A percentile compares a stretch with the other conserved stretches of the same genome.
Evolutionary conservation across 2,329 filamentous ascomycete genomes (phyloP).

Genomic region (Diaporthe helianthi): DNA sequence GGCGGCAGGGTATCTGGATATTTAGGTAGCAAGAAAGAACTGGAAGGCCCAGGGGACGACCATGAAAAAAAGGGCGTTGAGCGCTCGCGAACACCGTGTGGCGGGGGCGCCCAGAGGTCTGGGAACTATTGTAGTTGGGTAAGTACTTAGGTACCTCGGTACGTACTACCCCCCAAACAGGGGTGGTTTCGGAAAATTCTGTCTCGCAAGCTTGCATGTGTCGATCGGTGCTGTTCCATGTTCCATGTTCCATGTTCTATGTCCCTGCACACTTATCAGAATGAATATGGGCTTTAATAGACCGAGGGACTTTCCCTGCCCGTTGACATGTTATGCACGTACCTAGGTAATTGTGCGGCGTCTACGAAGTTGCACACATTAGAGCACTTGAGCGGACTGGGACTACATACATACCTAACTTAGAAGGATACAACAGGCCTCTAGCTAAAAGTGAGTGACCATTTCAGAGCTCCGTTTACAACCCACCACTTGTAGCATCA

Average conservation of each 20-base stretch:
- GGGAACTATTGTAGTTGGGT: background rate
- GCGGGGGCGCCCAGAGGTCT: background rate
- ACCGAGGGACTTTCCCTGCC: background rate
- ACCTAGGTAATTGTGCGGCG: background rate
- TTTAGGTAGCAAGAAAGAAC: background rate
- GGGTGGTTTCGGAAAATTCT: conserved; percentile 1
- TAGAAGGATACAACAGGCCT: too few relatives aligned
- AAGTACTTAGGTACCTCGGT: too few relatives aligned
- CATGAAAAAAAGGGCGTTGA: background rate
- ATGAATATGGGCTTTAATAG: background rate
- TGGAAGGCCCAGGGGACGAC: too few relatives aligned
- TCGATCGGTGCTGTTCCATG: background rate
- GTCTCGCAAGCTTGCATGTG: background rate
- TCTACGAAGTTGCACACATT: too few relatives aligned
- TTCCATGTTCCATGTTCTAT: background rate
- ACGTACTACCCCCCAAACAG: background rate
- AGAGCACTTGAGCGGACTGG: background rate
- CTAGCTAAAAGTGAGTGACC: too few relatives aligned
- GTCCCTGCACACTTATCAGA: background rate
- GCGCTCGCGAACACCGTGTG: background rate
- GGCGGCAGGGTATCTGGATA: background rate
- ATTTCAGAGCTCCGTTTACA: background rate
- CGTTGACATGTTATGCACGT: background rate
- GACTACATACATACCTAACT: too few relatives aligned
- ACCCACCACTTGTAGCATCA: too few relatives aligned